Evolutionary conservation across 768 basidiomycete genomes (phyloP), one percentile per base, ranked within the genome.

Genomic region (Lactarius sanguifluus): DNA sequence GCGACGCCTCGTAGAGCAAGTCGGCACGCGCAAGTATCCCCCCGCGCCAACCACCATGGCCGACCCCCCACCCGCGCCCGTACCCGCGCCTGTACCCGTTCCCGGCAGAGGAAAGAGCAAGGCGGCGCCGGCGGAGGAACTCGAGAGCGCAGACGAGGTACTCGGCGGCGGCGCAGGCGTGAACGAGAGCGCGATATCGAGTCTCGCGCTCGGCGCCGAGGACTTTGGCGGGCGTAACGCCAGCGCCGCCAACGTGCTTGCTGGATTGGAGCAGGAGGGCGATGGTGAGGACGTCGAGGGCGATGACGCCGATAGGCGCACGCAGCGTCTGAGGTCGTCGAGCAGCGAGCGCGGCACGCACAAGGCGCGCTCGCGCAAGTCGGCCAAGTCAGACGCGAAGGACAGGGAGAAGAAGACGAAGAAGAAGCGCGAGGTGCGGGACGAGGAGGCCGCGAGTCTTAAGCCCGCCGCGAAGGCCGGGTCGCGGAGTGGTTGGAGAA

Each of bases 401-500:
- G 63, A 58, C 15, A 65, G 72, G 12, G 75, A 73, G 61, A 73
- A 73, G 62, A 63, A 70, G 47, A 45, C 40, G 25, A 63, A 18
- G 55, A 59, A 38, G 28, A 65, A 45, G 63, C 20, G 62, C 28
- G 68, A 65, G 28, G 69, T 32, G 16, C 77, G 75, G 66, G 77
- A 77, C 40, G 7, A 36, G 34, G 73, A 76, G 61, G 73, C 76
- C 30, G 73, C 75, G 36, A 76, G 77, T 40, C 67, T 83, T 28
- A 72, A 78, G 56, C 75, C 77, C 58, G 79, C 85, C 4, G 85
- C 86, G 13, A 88, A 89, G 66, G 90, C 8, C 79, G 88, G 28
- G 86, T 93, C n/a, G 81, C 90, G 12, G 89, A 87, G 10, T 93
- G 91, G 91, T 71, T 93, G 66, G 90, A 87, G 34, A 81, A 77